Percentiles rank a stretch among this genome's conserved stretches.
phyloP scores from a whole-genome alignment of 768 basidiomycete genomes.

The Rhizopogon sp. region DNA sequence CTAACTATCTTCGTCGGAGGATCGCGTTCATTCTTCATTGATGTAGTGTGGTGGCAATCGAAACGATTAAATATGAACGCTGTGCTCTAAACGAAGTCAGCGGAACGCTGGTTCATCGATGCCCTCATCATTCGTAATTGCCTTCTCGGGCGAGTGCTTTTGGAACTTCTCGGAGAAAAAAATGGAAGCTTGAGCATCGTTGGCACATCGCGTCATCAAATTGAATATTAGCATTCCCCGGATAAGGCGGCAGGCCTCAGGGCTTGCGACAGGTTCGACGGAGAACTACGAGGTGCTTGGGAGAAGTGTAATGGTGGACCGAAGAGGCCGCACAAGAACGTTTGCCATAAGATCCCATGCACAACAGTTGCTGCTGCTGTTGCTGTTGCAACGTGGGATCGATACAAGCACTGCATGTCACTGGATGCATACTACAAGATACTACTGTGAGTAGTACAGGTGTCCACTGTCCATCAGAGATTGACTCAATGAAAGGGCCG shows the following conservation, averaged over 20 bases:
- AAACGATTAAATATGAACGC: slow-evolving; percentile 13
- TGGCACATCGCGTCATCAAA: slow-evolving; percentile 16
- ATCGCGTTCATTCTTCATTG: slow-evolving; percentile 15
- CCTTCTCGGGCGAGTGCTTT: slow-evolving; percentile 8
- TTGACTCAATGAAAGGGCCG: too few relatives aligned
- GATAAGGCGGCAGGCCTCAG: slow-evolving; percentile 13
- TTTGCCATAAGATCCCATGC: not conserved
- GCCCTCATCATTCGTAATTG: not conserved
- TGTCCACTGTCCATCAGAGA: too few relatives aligned
- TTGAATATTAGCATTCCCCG: slow-evolving; percentile 9
- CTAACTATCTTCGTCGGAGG: slow-evolving; percentile 10
- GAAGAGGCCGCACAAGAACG: not conserved
- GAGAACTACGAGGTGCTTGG: slow-evolving; percentile 6
- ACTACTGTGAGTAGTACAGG: too few relatives aligned
- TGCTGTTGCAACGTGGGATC: not conserved
- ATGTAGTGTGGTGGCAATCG: not conserved
- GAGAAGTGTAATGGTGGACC: not conserved
- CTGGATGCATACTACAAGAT: too few relatives aligned
- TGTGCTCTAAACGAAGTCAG: slow-evolving; percentile 18
- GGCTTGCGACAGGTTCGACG: slow-evolving; percentile 10
- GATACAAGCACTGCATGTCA: not conserved
- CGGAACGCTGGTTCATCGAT: slow-evolving; percentile 3
- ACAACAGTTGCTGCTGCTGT: too few relatives aligned
- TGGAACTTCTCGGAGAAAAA: slow-evolving; percentile 20
- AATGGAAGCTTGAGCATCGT: slow-evolving; percentile 20